Percentiles rank a stretch among this genome's conserved stretches.
Evolutionary conservation across 768 basidiomycete genomes (phyloP).

Genomic region (Sarcodon sp.): DNA sequence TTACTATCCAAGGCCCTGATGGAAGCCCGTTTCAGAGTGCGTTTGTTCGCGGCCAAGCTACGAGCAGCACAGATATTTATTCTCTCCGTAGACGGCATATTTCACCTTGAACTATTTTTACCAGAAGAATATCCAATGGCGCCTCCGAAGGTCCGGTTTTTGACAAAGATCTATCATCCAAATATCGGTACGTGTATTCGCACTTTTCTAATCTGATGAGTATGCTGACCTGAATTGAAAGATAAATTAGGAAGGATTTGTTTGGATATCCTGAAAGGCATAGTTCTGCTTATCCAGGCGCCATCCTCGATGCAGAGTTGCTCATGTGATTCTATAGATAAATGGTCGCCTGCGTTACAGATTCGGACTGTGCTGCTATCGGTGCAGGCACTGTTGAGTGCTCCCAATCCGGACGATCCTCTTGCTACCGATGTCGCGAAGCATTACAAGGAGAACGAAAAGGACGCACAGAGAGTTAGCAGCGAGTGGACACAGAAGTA

Average conservation of each 20-base stretch:
- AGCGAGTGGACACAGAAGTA: constrained; percentile 93
- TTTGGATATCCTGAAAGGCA: constrained; percentile 94
- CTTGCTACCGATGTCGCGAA: constrained; percentile 93
- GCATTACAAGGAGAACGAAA: constrained; percentile 97
- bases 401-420: constrained; percentile 95
- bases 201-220: constrained; percentile 1
- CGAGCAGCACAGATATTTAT: background rate
- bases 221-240: constrained; percentile 16
- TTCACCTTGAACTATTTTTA: constrained; percentile 93
- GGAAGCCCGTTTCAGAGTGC: constrained; percentile 79
- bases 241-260: constrained; percentile 99
- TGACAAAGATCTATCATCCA: constrained; percentile 98
- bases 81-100: constrained; percentile 58
- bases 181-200: constrained; percentile 74
- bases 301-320: background rate
- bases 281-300: too few species aligned
- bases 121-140: constrained; percentile 99
- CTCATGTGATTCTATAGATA: constrained; percentile 42
- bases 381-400: constrained; percentile 89
- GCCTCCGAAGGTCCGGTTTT: constrained; percentile 94
- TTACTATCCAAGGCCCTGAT: constrained; percentile 89
- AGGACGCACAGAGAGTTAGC: constrained; percentile 84
- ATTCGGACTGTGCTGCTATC: constrained; percentile 97
- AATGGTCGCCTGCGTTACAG: constrained; percentile 98
- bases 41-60: constrained; percentile 9